phyloP scores from a whole-genome alignment of 2,329 filamentous ascomycete genomes.

The Colletotrichum filicis region DNA sequence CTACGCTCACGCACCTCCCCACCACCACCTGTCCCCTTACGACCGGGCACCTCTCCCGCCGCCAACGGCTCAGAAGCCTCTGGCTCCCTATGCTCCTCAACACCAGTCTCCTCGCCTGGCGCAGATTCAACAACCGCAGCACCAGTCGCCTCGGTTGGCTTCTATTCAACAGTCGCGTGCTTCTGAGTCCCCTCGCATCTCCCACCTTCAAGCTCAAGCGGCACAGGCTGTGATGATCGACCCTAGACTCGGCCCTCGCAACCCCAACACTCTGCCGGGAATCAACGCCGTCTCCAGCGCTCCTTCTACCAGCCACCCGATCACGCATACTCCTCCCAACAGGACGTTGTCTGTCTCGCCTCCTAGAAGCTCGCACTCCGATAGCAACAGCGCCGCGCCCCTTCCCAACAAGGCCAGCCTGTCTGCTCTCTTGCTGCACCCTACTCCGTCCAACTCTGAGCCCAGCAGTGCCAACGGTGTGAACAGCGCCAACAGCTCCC shows the following conservation, averaged over 20 bases:
- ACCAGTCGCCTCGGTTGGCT: slow-evolving; percentile 40
- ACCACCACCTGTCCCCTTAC: slow-evolving; percentile 41
- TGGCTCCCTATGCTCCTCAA: slow-evolving; percentile 45
- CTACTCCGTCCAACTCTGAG: slow-evolving; percentile 58
- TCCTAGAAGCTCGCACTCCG: slow-evolving; percentile 53
- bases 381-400: slow-evolving; percentile 39
- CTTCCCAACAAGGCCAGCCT: slow-evolving; percentile 56
- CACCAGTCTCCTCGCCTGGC: slow-evolving; percentile 45
- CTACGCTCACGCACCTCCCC: slow-evolving; percentile 40
- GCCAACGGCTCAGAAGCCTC: slow-evolving; percentile 45
- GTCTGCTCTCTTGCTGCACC: slow-evolving; percentile 62
- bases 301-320: slow-evolving; percentile 46
- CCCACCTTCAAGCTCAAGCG: slow-evolving; percentile 56
- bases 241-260: slow-evolving; percentile 48
- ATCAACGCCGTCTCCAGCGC: slow-evolving; percentile 38
- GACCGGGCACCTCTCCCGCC: slow-evolving; percentile 52
- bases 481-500: slow-evolving; percentile 60
- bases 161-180: slow-evolving; percentile 13
- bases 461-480: slow-evolving; percentile 56
- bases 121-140: slow-evolving; percentile 32
- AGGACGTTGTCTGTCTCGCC: slow-evolving; percentile 62
- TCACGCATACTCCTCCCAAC: slow-evolving; percentile 54
- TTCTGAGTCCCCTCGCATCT: slow-evolving; percentile 55
- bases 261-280: slow-evolving; percentile 55
- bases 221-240: slow-evolving; percentile 52